Conservation (phyloP, 768 basidiomycete genomes). For the Boletus insuetus region DNA sequence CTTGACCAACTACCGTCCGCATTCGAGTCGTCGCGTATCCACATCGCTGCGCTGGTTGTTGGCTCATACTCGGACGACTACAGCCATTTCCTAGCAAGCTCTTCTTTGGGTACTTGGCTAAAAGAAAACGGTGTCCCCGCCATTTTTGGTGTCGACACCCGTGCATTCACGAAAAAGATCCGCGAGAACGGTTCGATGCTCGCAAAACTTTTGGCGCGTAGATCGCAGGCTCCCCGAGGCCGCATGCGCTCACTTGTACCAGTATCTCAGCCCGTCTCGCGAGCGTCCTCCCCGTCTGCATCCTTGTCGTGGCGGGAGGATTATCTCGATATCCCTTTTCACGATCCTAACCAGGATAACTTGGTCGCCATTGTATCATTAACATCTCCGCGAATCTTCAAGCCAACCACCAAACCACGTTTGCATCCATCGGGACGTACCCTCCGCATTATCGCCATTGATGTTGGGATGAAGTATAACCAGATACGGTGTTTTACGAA, state of each 20-base stretch:
- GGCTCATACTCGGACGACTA: constrained; percentile 93
- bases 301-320: constrained; percentile 74
- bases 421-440: constrained; percentile 77
- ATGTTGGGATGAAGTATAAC: constrained; percentile 99
- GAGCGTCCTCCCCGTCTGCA: constrained; percentile 52
- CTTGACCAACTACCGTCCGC: constrained; percentile 61
- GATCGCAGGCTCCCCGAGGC: constrained; percentile 42
- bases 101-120: constrained; percentile 88
- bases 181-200: constrained; percentile 93
- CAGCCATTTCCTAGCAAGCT: constrained; percentile 90
- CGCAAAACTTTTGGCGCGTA: constrained; percentile 74
- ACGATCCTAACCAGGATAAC: constrained; percentile 86
- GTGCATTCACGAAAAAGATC: constrained; percentile 94
- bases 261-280: constrained; percentile 42
- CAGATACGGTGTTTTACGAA: constrained; percentile 94
- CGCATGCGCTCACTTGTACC: constrained; percentile 34
- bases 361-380: constrained; percentile 90
- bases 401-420: constrained; percentile 51
- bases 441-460: constrained; percentile 84
- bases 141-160: constrained; percentile 93
- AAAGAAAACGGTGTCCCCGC: constrained; percentile 94
- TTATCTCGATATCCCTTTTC: constrained; percentile 78
- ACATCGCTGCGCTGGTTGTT: constrained; percentile 87
- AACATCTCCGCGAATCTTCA: constrained; percentile 61
- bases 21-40: constrained; percentile 95